Evolutionary conservation across 805 yeast species (phyloP).

Genomic region (Ogataea haglerorum): DNA sequence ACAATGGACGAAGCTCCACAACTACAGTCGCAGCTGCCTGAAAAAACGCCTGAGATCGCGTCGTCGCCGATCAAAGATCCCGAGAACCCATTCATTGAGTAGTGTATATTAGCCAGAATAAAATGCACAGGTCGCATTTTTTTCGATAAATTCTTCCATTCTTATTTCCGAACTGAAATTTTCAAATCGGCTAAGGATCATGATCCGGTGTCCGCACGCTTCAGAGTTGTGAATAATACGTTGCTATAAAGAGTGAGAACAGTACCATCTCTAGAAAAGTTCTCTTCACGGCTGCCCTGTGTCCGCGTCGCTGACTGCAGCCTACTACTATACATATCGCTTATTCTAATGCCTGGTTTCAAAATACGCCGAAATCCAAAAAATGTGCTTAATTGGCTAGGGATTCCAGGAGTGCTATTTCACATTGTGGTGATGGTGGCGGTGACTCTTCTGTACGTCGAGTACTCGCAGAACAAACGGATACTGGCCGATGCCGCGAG

Average conservation of each 20-base stretch:
- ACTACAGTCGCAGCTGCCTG: constrained; percentile 14
- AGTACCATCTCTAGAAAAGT: background rate
- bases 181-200: constrained; percentile 3
- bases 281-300: too few relatives aligned
- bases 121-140: background rate
- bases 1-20: constrained; percentile 19
- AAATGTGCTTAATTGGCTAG: background rate
- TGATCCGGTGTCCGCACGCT: background rate
- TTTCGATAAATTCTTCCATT: background rate
- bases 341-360: constrained; percentile 2
- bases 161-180: constrained; percentile 3
- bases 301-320: too few relatives aligned
- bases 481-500: constrained; percentile 1
- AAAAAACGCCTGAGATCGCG: constrained; percentile 3
- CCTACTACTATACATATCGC: background rate
- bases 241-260: background rate
- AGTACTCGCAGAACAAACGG: background rate
- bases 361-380: background rate
- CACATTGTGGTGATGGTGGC: constrained; percentile 3
- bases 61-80: constrained; percentile 9
- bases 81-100: constrained; percentile 10
- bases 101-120: constrained; percentile 7
- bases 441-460: background rate
- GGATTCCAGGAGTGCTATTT: background rate
- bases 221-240: background rate